Conservation (phyloP, 805 yeast genomes). For the Lachancea nothofagi region DNA sequence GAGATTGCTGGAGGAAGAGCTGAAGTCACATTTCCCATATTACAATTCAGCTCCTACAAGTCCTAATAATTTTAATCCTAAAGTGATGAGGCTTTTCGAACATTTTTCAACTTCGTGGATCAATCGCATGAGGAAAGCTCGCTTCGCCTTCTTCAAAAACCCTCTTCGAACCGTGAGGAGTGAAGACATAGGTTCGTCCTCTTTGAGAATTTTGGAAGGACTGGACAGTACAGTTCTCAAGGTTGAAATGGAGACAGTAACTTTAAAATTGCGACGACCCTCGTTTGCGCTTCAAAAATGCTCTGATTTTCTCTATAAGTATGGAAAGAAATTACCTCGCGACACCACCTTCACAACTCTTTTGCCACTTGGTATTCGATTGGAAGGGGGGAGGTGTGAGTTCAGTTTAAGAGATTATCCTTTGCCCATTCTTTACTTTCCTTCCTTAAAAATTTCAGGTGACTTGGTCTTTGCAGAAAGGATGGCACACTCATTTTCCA, state of each 20-base stretch:
- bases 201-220: slow-evolving; percentile 14
- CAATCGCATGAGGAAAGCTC: slow-evolving; percentile 31
- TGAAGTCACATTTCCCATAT: too few species aligned
- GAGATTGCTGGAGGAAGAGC: slow-evolving; percentile 24
- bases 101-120: slow-evolving; percentile 41
- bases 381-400: slow-evolving; percentile 40
- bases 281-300: slow-evolving; percentile 27
- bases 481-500: slow-evolving; percentile 39
- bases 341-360: slow-evolving; percentile 49
- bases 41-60: slow-evolving; percentile 3
- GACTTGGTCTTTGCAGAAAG: slow-evolving; percentile 57
- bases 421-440: slow-evolving; percentile 50
- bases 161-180: slow-evolving; percentile 19
- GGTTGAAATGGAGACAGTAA: slow-evolving; percentile 21
- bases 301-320: slow-evolving; percentile 34
- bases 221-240: slow-evolving; percentile 27
- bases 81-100: slow-evolving; percentile 20
- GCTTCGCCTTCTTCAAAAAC: slow-evolving; percentile 25
- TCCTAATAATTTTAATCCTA: slow-evolving; percentile 3
- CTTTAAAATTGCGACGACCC: slow-evolving; percentile 27
- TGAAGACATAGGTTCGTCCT: not conserved
- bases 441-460: slow-evolving; percentile 36
- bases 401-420: slow-evolving; percentile 51
- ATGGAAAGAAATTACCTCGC: slow-evolving; percentile 51
- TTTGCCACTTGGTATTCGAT: slow-evolving; percentile 43